phyloP scores from a whole-genome alignment of 148 eudicot species.

The Beta vulgaris region DNA sequence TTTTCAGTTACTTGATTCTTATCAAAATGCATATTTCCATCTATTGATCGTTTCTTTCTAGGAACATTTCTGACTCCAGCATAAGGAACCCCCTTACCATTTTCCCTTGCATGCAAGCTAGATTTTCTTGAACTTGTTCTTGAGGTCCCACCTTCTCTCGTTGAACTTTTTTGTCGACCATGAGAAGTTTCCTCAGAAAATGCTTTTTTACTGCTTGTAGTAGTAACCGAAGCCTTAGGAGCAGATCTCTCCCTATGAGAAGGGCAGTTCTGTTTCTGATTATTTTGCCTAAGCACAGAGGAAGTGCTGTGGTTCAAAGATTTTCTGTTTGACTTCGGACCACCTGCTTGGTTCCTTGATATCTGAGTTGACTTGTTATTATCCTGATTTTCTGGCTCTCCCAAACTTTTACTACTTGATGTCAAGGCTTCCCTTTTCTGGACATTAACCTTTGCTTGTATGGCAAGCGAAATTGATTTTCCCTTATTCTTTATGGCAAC shows the following conservation, averaged over 20 bases:
- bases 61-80: constrained; percentile 45
- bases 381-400: constrained; percentile 44
- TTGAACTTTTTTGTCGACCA: constrained; percentile 32
- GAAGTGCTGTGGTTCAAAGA: constrained; percentile 37
- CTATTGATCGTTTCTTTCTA: constrained; percentile 67
- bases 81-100: constrained; percentile 42
- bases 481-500: constrained; percentile 42
- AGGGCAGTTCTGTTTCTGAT: constrained; percentile 79
- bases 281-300: constrained; percentile 63
- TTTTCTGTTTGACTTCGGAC: constrained; percentile 50
- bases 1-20: constrained; percentile 30
- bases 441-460: constrained; percentile 94
- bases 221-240: constrained; percentile 43
- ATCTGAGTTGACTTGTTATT: constrained; percentile 36
- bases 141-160: constrained; percentile 37
- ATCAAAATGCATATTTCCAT: constrained; percentile 40
- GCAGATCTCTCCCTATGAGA: constrained; percentile 45
- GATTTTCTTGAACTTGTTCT: constrained; percentile 58
- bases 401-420: constrained; percentile 31
- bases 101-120: constrained; percentile 46
- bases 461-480: constrained; percentile 82
- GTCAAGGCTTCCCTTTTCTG: constrained; percentile 73
- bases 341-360: constrained; percentile 46
- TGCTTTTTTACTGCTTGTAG: constrained; percentile 43
- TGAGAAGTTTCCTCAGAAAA: constrained; percentile 38